Percentiles rank a stretch among this genome's conserved stretches.
These are phyloP conservation scores for Spathaspora hagerdaliae DNA, from an alignment of 805 yeast genomes.

Conservation along the genomic window DNA sequence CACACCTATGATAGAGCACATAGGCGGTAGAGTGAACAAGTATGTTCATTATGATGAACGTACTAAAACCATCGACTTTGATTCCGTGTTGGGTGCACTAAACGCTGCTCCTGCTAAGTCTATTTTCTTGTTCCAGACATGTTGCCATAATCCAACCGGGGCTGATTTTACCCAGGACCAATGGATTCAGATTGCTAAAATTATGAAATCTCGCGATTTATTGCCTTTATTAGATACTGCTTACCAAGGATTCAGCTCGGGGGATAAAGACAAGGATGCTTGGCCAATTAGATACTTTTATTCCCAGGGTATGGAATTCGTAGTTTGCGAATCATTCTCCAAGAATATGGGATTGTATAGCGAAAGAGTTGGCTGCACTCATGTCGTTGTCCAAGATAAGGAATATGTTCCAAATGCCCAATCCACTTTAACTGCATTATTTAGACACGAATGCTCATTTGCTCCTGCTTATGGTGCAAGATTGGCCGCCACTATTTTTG, in stretches of 20 bases:
- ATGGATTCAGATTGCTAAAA: constrained; percentile 28
- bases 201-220: constrained; percentile 21
- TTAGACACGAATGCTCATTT: constrained; percentile 41
- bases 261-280: constrained; percentile 59
- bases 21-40: constrained; percentile 21
- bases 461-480: constrained; percentile 48
- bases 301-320: constrained; percentile 38
- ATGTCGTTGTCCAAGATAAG: constrained; percentile 22
- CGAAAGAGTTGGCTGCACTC: constrained; percentile 37
- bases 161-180: constrained; percentile 34
- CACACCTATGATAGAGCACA: constrained; percentile 28
- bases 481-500: constrained; percentile 30
- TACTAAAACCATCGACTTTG: constrained; percentile 27
- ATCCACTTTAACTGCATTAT: constrained; percentile 25
- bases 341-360: constrained; percentile 41
- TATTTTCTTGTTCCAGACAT: constrained; percentile 36
- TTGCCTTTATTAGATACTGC: constrained; percentile 37
- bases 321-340: constrained; percentile 36
- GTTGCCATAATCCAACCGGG: constrained; percentile 46
- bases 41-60: constrained; percentile 30
- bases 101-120: constrained; percentile 26
- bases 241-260: constrained; percentile 40
- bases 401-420: constrained; percentile 11
- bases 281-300: constrained; percentile 35
- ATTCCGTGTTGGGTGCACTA: constrained; percentile 20